These are phyloP conservation scores for Thalassiosira livingstoniorum DNA, from an alignment of 352 stramenopile genomes.

Conservation along the genomic window DNA sequence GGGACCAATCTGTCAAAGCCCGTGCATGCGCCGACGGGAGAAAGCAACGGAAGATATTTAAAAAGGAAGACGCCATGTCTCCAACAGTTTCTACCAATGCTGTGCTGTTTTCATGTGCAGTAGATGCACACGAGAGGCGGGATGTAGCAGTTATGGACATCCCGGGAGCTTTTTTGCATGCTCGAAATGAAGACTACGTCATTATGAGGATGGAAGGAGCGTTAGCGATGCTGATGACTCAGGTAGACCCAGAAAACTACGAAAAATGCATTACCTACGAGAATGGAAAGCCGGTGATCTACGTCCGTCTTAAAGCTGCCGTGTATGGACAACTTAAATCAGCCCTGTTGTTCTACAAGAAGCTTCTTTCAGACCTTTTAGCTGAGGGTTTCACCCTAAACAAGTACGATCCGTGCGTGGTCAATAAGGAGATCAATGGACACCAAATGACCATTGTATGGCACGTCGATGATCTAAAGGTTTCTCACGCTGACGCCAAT, in stretches of 20 bases:
- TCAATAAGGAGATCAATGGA: slow-evolving; percentile 59
- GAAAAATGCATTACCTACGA: slow-evolving; percentile 3
- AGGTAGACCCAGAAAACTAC: slow-evolving; percentile 26
- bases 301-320: slow-evolving; percentile 36
- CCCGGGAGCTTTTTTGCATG: slow-evolving; percentile 13
- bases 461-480: slow-evolving; percentile 53
- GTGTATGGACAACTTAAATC: slow-evolving; percentile 52
- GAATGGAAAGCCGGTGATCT: slow-evolving; percentile 19
- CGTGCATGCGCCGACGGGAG: slow-evolving; percentile 49
- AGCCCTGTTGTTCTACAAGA: slow-evolving; percentile 43
- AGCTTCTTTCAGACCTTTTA: too few species aligned
- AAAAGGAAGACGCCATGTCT: slow-evolving; percentile 46
- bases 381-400: too few species aligned
- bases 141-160: slow-evolving; percentile 50
- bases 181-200: background rate
- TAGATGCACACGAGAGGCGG: slow-evolving; percentile 47
- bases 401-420: slow-evolving; percentile 60
- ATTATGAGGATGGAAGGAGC: background rate
- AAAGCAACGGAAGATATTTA: slow-evolving; percentile 36
- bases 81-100: slow-evolving; percentile 42
- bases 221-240: slow-evolving; percentile 3
- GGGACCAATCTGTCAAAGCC: slow-evolving; percentile 44
- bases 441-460: slow-evolving; percentile 57
- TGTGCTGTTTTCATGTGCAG: slow-evolving; percentile 42
- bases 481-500: slow-evolving; percentile 30